These are phyloP conservation scores for Scleroderma citrinum DNA, from an alignment of 768 basidiomycete genomes.

Conservation along the genomic window DNA sequence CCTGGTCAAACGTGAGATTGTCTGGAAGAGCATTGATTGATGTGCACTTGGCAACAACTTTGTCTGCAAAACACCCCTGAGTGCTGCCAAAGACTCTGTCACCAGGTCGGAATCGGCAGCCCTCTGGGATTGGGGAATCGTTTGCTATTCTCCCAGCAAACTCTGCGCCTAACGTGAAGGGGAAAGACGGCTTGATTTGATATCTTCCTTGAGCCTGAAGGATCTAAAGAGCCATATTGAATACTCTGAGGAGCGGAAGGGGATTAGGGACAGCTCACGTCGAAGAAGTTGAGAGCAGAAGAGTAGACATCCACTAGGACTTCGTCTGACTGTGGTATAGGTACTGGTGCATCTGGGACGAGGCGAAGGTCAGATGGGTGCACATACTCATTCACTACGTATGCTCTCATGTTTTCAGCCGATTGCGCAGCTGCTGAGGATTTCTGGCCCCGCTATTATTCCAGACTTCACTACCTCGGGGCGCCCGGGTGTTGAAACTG, in stretches of 20 bases:
- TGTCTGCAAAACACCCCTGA: slow-evolving; percentile 80
- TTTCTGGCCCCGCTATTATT: too few relatives aligned
- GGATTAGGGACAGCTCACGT: slow-evolving; percentile 39
- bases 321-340: slow-evolving; percentile 42
- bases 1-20: slow-evolving; percentile 76
- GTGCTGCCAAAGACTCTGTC: slow-evolving; percentile 83
- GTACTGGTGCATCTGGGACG: slow-evolving; percentile 51
- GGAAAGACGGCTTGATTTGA: slow-evolving; percentile 76
- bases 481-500: too few relatives aligned
- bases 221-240: slow-evolving; percentile 40
- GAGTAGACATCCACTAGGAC: slow-evolving; percentile 73
- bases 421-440: too few relatives aligned
- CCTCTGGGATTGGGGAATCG: slow-evolving; percentile 70
- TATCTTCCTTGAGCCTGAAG: slow-evolving; percentile 88
- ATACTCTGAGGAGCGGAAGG: slow-evolving; percentile 6
- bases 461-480: too few relatives aligned
- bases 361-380: slow-evolving; percentile 62
- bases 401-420: slow-evolving; percentile 92
- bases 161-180: slow-evolving; percentile 81
- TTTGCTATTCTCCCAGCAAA: slow-evolving; percentile 74
- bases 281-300: slow-evolving; percentile 75
- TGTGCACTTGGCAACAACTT: slow-evolving; percentile 49
- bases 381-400: slow-evolving; percentile 61
- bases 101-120: slow-evolving; percentile 73
- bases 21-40: slow-evolving; percentile 64